These are phyloP conservation scores for Malassezia globosa DNA, from an alignment of 1,284 basidiomycete genomes.

Conservation along the genomic window DNA sequence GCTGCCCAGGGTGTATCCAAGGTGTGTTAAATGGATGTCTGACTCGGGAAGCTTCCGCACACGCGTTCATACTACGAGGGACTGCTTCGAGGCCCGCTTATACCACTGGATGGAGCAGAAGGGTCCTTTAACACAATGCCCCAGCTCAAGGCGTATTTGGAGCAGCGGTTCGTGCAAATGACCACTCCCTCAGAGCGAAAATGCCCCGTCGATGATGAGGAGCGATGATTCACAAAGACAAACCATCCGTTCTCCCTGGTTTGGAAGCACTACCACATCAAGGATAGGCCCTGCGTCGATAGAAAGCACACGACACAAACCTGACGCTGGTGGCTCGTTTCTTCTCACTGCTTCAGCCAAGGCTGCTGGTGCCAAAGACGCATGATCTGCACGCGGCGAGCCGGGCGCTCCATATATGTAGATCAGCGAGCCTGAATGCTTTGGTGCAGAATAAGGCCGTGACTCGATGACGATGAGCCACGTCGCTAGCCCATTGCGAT, in stretches of 20 bases:
- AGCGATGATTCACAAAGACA: constrained; percentile 4
- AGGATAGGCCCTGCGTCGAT: constrained; percentile 6
- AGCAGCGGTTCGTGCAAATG: constrained; percentile 15
- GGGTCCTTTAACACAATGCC: constrained; percentile 62
- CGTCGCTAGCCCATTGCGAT: neutral
- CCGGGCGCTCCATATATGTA: constrained; percentile 16
- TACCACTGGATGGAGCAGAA: constrained; percentile 58
- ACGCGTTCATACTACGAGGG: constrained; percentile 55
- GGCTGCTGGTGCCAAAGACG: no score
- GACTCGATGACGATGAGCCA: constrained; percentile 9
- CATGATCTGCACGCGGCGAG: no score
- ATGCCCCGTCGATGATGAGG: neutral
- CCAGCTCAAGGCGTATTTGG: constrained; percentile 60
- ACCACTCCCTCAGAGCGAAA: neutral
- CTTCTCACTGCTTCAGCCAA: no score
- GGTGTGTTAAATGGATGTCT: neutral
- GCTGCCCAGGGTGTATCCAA: constrained; percentile 54
- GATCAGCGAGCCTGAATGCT: neutral
- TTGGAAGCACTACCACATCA: neutral
- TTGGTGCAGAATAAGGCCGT: neutral
- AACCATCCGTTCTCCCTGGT: neutral
- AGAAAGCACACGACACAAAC: constrained; percentile 5
- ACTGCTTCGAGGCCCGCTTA: constrained; percentile 59
- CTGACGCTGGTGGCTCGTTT: constrained; percentile 15
- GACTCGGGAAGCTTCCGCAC: constrained; percentile 53